Conservation (phyloP, 108 stramenopile species). For the Halocafeteria seosinensis region DNA sequence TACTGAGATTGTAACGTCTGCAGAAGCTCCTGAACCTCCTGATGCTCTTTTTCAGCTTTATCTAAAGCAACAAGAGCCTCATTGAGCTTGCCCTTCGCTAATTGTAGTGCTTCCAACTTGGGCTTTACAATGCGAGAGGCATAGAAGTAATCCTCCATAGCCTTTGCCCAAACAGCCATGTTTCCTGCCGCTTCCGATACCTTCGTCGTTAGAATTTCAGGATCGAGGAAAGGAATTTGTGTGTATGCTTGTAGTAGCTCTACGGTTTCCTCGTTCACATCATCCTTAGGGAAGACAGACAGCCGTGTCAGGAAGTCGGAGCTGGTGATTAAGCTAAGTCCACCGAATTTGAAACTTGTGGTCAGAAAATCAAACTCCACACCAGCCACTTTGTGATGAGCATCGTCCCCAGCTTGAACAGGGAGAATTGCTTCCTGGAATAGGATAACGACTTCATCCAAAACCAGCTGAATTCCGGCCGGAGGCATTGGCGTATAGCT, state of each 20-base stretch:
- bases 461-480: slow-evolving; percentile 45
- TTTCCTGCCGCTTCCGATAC: slow-evolving; percentile 21
- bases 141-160: slow-evolving; percentile 45
- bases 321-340: slow-evolving; percentile 30
- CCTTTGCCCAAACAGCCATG: slow-evolving; percentile 35
- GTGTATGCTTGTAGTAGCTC: slow-evolving; percentile 41
- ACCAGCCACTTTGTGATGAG: slow-evolving; percentile 29
- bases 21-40: slow-evolving; percentile 18
- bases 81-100: slow-evolving; percentile 28
- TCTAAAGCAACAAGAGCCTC: slow-evolving; percentile 20
- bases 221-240: slow-evolving; percentile 30
- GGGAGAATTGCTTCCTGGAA: slow-evolving; percentile 23
- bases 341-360: slow-evolving; percentile 3
- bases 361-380: slow-evolving; percentile 29
- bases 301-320: slow-evolving; percentile 36
- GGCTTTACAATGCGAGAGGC: slow-evolving; percentile 44
- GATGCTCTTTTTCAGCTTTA: slow-evolving; percentile 18
- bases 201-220: slow-evolving; percentile 28
- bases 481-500: slow-evolving; percentile 33
- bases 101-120: slow-evolving; percentile 29
- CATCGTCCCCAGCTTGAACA: slow-evolving; percentile 40
- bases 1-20: slow-evolving; percentile 19
- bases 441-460: slow-evolving; percentile 40
- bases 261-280: slow-evolving; percentile 45
- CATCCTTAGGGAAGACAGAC: slow-evolving; percentile 36